phyloP scores from a whole-genome alignment of 106 monocot genomes.

The Cymbidium sinense region DNA sequence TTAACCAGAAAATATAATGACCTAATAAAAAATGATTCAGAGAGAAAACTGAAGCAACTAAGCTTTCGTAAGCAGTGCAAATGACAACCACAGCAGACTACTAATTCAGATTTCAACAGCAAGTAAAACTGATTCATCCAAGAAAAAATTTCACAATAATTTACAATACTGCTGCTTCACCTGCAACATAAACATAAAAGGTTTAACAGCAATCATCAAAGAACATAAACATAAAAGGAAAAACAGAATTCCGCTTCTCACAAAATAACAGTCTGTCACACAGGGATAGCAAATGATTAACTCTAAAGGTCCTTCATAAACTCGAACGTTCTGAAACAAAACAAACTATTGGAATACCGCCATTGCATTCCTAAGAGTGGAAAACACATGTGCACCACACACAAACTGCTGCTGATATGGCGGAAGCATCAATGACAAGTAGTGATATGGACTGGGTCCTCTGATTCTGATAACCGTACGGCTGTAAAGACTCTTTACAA shows the following conservation, averaged over 20 bases:
- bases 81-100: no score
- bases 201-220: not conserved
- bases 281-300: not conserved
- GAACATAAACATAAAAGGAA: not conserved
- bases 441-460: not conserved
- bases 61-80: no score
- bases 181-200: no score
- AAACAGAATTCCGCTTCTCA: not conserved
- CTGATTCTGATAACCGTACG: not conserved
- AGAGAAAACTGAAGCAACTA: no score
- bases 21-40: no score
- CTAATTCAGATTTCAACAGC: no score
- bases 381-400: no score
- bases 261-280: not conserved
- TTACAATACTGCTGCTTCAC: no score
- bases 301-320: not conserved
- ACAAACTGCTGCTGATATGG: not conserved
- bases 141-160: no score
- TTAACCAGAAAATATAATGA: no score
- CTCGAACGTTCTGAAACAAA: not conserved
- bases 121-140: no score
- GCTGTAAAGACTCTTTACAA: slow-evolving; percentile 1
- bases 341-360: not conserved
- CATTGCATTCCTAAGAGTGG: no score
- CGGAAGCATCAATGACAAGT: not conserved